These are phyloP conservation scores for Aspergillus sclerotioniger DNA, from an alignment of 495 filamentous ascomycete species.

Conservation along the genomic window DNA sequence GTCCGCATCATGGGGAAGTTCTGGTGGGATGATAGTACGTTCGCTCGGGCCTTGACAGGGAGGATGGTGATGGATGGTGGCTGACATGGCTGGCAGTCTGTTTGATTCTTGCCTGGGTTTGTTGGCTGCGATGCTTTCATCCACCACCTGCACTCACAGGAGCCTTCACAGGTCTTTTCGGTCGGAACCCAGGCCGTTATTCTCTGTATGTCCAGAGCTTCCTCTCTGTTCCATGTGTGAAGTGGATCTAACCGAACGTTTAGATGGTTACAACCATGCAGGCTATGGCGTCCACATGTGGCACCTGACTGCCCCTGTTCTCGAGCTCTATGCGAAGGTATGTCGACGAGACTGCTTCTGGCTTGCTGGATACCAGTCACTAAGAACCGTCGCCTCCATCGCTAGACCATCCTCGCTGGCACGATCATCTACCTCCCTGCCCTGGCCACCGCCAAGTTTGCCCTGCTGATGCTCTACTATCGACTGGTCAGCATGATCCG, in stretches of 20 bases:
- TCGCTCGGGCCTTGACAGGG: neutral
- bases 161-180: constrained; percentile 19
- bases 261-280: constrained; percentile 15
- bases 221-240: neutral
- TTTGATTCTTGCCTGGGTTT: constrained; percentile 28
- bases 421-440: constrained; percentile 32
- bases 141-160: no score
- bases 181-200: constrained; percentile 20
- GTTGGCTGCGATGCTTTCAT: constrained; percentile 1
- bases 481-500: constrained; percentile 21
- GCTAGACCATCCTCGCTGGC: constrained; percentile 23
- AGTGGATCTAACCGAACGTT: neutral
- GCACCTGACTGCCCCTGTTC: constrained; percentile 2
- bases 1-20: constrained; percentile 17
- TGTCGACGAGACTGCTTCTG: neutral
- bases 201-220: constrained; percentile 24
- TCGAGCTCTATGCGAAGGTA: constrained; percentile 9
- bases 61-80: neutral
- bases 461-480: constrained; percentile 33
- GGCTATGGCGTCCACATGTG: constrained; percentile 12
- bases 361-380: neutral
- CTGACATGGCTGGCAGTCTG: constrained; percentile 17
- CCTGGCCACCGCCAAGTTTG: constrained; percentile 35
- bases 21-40: constrained; percentile 30
- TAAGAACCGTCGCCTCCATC: neutral